phyloP scores from a whole-genome alignment of 495 filamentous ascomycete species.

The Tuber aestivum region DNA sequence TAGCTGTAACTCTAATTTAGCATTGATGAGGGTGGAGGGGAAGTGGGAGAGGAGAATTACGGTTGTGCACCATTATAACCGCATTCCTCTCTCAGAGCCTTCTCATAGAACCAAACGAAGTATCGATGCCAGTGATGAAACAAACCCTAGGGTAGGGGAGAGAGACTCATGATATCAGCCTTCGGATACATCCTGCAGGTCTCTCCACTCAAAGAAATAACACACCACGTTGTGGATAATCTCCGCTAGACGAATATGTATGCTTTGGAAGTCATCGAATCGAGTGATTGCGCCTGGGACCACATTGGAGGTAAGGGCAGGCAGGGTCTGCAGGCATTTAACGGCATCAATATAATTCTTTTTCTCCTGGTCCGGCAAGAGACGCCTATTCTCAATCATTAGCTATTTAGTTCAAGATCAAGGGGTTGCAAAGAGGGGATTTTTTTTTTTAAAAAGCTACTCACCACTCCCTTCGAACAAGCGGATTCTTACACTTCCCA shows the following conservation, averaged over 20 bases:
- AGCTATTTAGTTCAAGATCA: background rate
- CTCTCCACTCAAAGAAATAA: background rate
- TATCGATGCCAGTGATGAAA: slow-evolving; percentile 54
- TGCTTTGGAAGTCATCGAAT: slow-evolving; percentile 65
- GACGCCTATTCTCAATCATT: slow-evolving; percentile 46
- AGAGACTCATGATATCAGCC: background rate
- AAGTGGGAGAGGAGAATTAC: slow-evolving; percentile 40
- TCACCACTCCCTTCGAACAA: slow-evolving; percentile 49
- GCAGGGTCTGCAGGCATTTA: slow-evolving; percentile 53
- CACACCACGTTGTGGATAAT: slow-evolving; percentile 45
- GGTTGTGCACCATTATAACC: slow-evolving; percentile 48
- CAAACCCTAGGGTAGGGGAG: slow-evolving; percentile 19
- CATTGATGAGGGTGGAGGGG: background rate
- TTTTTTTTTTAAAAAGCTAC: background rate
- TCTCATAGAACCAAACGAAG: slow-evolving; percentile 48
- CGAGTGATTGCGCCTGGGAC: slow-evolving; percentile 50
- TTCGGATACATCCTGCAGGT: background rate
- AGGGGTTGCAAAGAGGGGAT: background rate
- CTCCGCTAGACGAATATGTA: slow-evolving; percentile 54
- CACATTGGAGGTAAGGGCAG: slow-evolving; percentile 16
- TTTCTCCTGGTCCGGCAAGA: slow-evolving; percentile 49
- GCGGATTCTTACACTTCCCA: slow-evolving; percentile 39
- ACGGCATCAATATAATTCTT: slow-evolving; percentile 59
- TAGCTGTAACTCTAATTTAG: slow-evolving; percentile 41
- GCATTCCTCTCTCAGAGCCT: slow-evolving; percentile 47